phyloP scores from a whole-genome alignment of 805 yeast genomes.

The Starmerella floris region DNA sequence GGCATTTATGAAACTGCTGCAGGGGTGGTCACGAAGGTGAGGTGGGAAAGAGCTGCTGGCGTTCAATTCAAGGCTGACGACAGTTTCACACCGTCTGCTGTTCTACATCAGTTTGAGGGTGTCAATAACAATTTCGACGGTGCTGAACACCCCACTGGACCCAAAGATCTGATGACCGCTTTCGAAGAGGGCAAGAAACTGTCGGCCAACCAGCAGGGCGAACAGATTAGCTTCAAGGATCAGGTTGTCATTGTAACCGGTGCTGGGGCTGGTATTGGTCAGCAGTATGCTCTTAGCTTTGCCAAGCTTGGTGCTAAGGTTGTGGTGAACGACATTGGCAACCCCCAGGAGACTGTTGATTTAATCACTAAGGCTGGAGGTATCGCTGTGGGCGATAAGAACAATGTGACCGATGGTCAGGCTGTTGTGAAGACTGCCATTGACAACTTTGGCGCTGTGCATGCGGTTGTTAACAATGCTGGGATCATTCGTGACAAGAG shows the following conservation, averaged over 20 bases:
- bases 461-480: constrained; percentile 81
- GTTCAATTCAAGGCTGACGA: constrained; percentile 67
- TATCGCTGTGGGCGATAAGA: constrained; percentile 67
- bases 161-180: constrained; percentile 57
- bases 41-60: constrained; percentile 92
- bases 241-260: constrained; percentile 90
- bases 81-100: constrained; percentile 71
- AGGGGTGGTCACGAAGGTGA: constrained; percentile 77
- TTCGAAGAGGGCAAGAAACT: constrained; percentile 39
- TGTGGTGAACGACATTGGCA: constrained; percentile 76
- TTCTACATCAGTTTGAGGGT: constrained; percentile 51
- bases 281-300: constrained; percentile 70
- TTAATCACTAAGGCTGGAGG: constrained; percentile 66
- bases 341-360: constrained; percentile 58
- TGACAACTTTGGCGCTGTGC: constrained; percentile 66
- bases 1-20: constrained; percentile 88
- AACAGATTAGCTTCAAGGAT: constrained; percentile 49
- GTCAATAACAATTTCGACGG: constrained; percentile 43
- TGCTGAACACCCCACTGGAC: constrained; percentile 53
- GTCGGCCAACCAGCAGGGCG: constrained; percentile 45
- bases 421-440: constrained; percentile 67
- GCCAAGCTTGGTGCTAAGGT: constrained; percentile 91
- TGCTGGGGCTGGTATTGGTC: constrained; percentile 89
- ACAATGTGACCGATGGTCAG: constrained; percentile 71
- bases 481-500: constrained; percentile 88